Evolutionary conservation across 2,329 filamentous ascomycete genomes (phyloP).

Genomic region (Sporothrix brasiliensis): DNA sequence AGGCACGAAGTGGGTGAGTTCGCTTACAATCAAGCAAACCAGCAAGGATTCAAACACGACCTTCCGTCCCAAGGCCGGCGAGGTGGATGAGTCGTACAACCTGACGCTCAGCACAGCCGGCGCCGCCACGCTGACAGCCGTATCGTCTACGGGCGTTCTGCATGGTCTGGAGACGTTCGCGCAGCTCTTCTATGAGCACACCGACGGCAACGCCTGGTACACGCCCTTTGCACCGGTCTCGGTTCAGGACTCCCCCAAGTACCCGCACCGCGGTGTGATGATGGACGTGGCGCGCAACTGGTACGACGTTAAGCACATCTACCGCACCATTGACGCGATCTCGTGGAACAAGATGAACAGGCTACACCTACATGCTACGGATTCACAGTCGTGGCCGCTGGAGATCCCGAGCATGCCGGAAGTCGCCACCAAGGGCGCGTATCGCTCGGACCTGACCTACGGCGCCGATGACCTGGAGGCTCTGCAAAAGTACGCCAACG

Average conservation of each 20-base stretch:
- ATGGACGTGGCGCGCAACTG: slow-evolving; percentile 76
- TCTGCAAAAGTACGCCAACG: slow-evolving; percentile 71
- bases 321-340: slow-evolving; percentile 74
- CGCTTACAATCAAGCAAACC: slow-evolving; percentile 66
- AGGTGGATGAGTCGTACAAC: slow-evolving; percentile 76
- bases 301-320: slow-evolving; percentile 68
- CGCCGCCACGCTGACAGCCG: slow-evolving; percentile 63
- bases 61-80: slow-evolving; percentile 58
- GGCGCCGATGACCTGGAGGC: slow-evolving; percentile 63
- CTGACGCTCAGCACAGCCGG: slow-evolving; percentile 63
- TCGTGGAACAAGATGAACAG: slow-evolving; percentile 82
- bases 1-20: slow-evolving; percentile 55
- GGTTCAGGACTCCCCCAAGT: slow-evolving; percentile 74
- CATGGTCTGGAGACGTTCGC: slow-evolving; percentile 75
- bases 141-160: slow-evolving; percentile 68
- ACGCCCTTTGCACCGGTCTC: slow-evolving; percentile 69
- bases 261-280: slow-evolving; percentile 76
- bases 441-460: slow-evolving; percentile 68
- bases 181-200: slow-evolving; percentile 78
- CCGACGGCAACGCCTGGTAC: slow-evolving; percentile 62
- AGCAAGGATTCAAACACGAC: slow-evolving; percentile 55
- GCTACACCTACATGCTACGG: slow-evolving; percentile 78
- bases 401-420: slow-evolving; percentile 76
- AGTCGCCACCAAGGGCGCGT: slow-evolving; percentile 73
- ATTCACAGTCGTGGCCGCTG: slow-evolving; percentile 83